Conservation (phyloP, 306 rosid genomes). For the Boehmeria nivea region DNA sequence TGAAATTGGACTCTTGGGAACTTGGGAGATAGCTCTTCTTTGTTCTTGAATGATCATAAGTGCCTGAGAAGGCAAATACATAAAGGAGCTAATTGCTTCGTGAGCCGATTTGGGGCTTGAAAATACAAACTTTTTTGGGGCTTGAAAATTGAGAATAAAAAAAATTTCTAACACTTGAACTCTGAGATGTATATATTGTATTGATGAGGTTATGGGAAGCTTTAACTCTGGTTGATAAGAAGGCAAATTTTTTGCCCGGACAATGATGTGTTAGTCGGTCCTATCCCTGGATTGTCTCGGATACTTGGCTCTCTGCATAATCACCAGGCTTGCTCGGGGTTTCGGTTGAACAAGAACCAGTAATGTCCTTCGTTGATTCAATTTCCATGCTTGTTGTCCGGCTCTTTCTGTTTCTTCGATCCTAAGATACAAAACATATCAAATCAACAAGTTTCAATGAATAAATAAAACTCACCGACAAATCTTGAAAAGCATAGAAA, state of each 20-base stretch:
- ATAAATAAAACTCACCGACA: too few species aligned
- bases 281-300: constrained; percentile 45
- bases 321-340: constrained; percentile 33
- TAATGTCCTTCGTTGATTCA: constrained; percentile 54
- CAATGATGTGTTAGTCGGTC: constrained; percentile 35
- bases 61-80: constrained; percentile 20
- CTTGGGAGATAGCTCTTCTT: too few species aligned
- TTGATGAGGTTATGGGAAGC: constrained; percentile 36
- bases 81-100: constrained; percentile 14
- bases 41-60: constrained; percentile 25
- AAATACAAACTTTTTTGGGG: too few species aligned
- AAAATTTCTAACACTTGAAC: constrained; percentile 17
- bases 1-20: constrained; percentile 22
- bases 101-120: constrained; percentile 26
- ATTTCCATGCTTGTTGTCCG: constrained; percentile 64
- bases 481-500: too few species aligned
- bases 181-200: constrained; percentile 29
- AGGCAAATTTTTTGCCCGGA: constrained; percentile 26
- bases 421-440: constrained; percentile 44
- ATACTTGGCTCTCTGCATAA: constrained; percentile 27
- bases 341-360: constrained; percentile 46
- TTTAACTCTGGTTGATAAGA: constrained; percentile 16
- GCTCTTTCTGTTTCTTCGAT: constrained; percentile 79
- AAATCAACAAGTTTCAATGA: too few species aligned
- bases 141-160: too few species aligned